Percentiles rank a stretch among this genome's conserved stretches.
These are phyloP conservation scores for Prunus davidiana DNA, from an alignment of 306 rosid species.

Conservation along the genomic window DNA sequence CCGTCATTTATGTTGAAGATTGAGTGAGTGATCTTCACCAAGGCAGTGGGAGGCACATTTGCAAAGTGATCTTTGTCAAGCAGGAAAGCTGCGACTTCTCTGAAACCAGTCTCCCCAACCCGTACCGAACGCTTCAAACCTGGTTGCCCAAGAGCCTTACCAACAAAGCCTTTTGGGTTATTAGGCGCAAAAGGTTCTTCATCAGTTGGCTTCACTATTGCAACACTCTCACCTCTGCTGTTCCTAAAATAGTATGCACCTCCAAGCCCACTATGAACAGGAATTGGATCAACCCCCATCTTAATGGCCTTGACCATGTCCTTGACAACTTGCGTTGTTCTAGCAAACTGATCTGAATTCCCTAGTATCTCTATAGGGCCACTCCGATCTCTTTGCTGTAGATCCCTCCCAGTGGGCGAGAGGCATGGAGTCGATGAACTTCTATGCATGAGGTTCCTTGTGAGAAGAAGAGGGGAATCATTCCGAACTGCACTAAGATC, in stretches of 20 bases:
- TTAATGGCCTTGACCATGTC: constrained; percentile 72
- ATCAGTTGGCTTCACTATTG: constrained; percentile 95
- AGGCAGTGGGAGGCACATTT: constrained; percentile 90
- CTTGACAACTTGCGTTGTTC: constrained; percentile 46
- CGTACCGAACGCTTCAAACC: constrained; percentile 90
- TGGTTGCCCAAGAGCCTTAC: constrained; percentile 94
- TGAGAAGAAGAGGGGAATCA: constrained; percentile 81
- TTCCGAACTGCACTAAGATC: constrained; percentile 81
- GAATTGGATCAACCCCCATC: constrained; percentile 82
- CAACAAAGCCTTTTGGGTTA: constrained; percentile 94
- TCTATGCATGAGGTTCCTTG: constrained; percentile 73
- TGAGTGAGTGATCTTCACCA: constrained; percentile 93
- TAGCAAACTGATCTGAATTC: constrained; percentile 46
- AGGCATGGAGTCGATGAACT: constrained; percentile 97
- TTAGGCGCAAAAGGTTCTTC: constrained; percentile 99
- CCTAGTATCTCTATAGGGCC: constrained; percentile 87
- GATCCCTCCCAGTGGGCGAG: constrained; percentile 83
- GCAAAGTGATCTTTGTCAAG: constrained; percentile 83
- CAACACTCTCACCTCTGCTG: constrained; percentile 66
- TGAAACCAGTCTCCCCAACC: constrained; percentile 94
- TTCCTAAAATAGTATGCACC: constrained; percentile 94
- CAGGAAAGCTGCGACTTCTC: constrained; percentile 96
- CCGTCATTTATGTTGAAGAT: constrained; percentile 91
- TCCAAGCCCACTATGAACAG: constrained; percentile 86
- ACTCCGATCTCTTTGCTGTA: constrained; percentile 79